Percentiles rank a stretch among this genome's conserved stretches.
phyloP scores from a whole-genome alignment of 345 rosid genomes.

The Eucalyptus tenuipes region DNA sequence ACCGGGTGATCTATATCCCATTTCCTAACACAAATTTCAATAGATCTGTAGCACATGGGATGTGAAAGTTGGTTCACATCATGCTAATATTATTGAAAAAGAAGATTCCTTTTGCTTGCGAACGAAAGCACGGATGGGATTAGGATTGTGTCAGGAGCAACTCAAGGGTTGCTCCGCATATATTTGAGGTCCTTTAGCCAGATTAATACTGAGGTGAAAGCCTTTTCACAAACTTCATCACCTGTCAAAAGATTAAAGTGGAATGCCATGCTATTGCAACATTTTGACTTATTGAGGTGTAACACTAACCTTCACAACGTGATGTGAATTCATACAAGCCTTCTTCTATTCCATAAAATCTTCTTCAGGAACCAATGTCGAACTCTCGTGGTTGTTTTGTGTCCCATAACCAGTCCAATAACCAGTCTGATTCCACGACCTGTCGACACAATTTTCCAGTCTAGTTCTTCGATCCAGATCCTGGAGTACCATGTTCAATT shows the following conservation, averaged over 20 bases:
- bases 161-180: neutral
- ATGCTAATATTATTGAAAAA: neutral
- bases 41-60: neutral
- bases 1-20: neutral
- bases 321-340: neutral
- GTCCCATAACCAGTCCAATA: neutral
- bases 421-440: neutral
- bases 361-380: neutral
- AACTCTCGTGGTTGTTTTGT: neutral
- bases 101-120: neutral
- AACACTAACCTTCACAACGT: neutral
- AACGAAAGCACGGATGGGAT: neutral
- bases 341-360: neutral
- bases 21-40: neutral
- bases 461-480: neutral
- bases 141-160: neutral
- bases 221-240: neutral
- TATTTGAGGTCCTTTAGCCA: neutral
- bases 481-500: neutral
- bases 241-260: neutral
- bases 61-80: neutral
- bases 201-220: neutral
- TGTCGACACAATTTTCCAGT: neutral
- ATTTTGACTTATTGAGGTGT: neutral
- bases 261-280: neutral